Conservation (phyloP, 345 rosid species). For the Boechera divaricarpa region DNA sequence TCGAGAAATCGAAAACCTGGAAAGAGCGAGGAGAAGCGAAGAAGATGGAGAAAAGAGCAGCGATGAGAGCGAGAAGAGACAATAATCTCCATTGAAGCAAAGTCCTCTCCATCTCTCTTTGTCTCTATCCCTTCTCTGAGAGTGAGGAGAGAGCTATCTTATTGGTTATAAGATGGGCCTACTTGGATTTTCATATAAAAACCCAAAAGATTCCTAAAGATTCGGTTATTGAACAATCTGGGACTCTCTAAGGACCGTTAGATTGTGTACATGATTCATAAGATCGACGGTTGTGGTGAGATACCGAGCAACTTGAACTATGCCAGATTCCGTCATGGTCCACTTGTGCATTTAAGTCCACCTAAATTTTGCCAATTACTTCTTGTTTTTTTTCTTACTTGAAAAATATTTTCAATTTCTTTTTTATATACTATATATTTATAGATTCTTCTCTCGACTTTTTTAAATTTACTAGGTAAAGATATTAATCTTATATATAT, state of each 20-base stretch:
- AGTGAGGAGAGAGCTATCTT: slow-evolving; percentile 9
- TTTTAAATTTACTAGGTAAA: no score
- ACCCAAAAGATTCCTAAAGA: slow-evolving; percentile 24
- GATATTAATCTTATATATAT: no score
- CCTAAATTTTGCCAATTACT: not conserved
- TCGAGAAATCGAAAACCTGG: slow-evolving; percentile 46
- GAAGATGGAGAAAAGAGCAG: slow-evolving; percentile 50
- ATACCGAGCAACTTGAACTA: slow-evolving; percentile 23
- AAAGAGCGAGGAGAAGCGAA: slow-evolving; percentile 52
- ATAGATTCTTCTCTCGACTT: no score
- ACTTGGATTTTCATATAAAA: not conserved
- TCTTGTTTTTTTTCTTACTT: no score
- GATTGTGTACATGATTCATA: not conserved
- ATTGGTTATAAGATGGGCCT: slow-evolving; percentile 38
- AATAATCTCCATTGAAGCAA: slow-evolving; percentile 60
- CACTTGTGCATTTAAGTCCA: not conserved
- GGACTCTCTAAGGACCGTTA: slow-evolving; percentile 29
- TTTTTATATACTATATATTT: no score
- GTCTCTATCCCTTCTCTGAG: not conserved
- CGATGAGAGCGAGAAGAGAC: slow-evolving; percentile 59
- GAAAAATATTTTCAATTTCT: no score
- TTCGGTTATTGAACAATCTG: slow-evolving; percentile 17
- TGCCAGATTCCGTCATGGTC: slow-evolving; percentile 35
- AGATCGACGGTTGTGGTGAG: slow-evolving; percentile 32
- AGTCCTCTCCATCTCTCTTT: slow-evolving; percentile 44